A percentile compares a stretch with the other conserved stretches of the same genome.
phyloP scores from a whole-genome alignment of 805 yeast genomes.

The Lipomyces anomalus region DNA sequence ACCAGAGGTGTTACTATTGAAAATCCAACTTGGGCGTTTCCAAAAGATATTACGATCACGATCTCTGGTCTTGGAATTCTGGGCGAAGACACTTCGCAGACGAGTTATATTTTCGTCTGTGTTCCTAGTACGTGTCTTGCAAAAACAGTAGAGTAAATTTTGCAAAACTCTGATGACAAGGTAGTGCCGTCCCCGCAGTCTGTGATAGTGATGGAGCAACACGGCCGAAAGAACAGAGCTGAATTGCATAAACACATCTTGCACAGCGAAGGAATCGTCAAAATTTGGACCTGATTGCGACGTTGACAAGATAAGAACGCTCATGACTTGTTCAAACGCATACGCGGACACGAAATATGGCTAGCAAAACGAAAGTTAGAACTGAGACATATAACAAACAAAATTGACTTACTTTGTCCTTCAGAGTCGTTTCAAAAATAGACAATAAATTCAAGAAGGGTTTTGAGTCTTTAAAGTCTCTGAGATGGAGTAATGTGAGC shows the following conservation, averaged over 20 bases:
- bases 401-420: conserved; percentile 45
- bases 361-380: no score
- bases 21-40: background rate
- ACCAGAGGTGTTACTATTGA: no score
- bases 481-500: conserved; percentile 3
- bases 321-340: conserved; percentile 50
- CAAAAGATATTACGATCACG: background rate
- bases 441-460: conserved; percentile 26
- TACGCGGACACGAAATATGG: conserved; percentile 67
- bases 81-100: background rate
- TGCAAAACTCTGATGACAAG: conserved; percentile 47
- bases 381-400: no score
- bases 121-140: conserved; percentile 16
- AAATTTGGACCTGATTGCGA: conserved; percentile 26
- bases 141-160: conserved; percentile 47
- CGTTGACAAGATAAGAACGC: conserved; percentile 34
- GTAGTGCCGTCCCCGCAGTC: conserved; percentile 70
- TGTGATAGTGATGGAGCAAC: conserved; percentile 60
- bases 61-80: background rate
- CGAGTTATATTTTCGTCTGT: background rate
- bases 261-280: conserved; percentile 17
- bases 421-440: conserved; percentile 40
- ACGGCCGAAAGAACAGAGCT: conserved; percentile 54
- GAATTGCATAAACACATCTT: conserved; percentile 36
- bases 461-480: conserved; percentile 29